These are phyloP conservation scores for Trapa bicornis DNA, from an alignment of 345 rosid genomes.

Conservation along the genomic window DNA sequence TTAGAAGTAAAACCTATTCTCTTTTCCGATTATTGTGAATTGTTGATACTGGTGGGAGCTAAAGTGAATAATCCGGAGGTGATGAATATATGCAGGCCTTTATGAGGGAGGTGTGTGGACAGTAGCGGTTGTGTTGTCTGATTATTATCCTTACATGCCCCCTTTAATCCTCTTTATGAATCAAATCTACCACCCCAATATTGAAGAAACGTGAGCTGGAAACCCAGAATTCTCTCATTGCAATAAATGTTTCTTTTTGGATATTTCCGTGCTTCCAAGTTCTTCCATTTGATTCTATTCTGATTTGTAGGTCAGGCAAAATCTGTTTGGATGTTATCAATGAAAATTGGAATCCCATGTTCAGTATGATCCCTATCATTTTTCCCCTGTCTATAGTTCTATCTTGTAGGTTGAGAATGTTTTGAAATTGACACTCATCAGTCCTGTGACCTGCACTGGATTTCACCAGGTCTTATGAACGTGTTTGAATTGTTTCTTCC, in stretches of 20 bases:
- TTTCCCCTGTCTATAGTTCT: neutral
- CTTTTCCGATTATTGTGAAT: neutral
- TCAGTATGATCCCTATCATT: slow-evolving; percentile 35
- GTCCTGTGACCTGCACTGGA: neutral
- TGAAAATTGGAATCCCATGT: slow-evolving; percentile 98
- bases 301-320: slow-evolving; percentile 73
- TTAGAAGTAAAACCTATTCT: neutral
- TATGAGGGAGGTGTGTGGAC: slow-evolving; percentile 91
- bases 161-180: slow-evolving; percentile 93
- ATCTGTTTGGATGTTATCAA: slow-evolving; percentile 95
- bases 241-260: neutral
- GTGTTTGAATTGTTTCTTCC: slow-evolving; percentile 97
- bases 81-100: slow-evolving; percentile 35
- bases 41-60: neutral
- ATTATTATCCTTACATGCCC: slow-evolving; percentile 97
- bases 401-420: neutral
- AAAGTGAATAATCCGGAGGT: neutral
- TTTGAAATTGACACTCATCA: slow-evolving; percentile 1
- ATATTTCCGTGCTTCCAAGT: neutral
- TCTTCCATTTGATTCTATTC: neutral
- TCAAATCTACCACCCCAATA: slow-evolving; percentile 94
- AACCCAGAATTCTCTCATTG: neutral
- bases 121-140: slow-evolving; percentile 88
- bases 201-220: slow-evolving; percentile 77
- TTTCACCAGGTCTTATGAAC: slow-evolving; percentile 67